Evolutionary conservation across 2,329 filamentous ascomycete species (phyloP).

Genomic region (Paecilomyces sp.): DNA sequence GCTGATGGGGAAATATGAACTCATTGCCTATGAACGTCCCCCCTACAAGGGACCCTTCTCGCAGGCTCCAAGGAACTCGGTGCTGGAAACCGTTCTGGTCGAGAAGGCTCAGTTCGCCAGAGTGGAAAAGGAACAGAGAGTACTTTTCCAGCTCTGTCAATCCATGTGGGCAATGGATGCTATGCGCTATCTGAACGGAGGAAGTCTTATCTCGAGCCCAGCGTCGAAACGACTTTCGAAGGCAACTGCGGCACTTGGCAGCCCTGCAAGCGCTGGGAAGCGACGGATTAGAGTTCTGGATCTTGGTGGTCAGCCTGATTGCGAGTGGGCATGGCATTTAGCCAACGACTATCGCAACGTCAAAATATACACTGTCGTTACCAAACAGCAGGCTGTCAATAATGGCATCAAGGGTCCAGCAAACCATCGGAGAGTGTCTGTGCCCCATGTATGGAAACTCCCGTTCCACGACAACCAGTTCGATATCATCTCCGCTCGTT

Average conservation of each 20-base stretch:
- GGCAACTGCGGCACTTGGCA: conserved; percentile 14
- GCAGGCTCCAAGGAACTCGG: conserved; percentile 64
- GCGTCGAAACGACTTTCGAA: conserved; percentile 33
- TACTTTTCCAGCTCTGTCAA: conserved; percentile 60
- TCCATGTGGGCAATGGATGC: conserved; percentile 58
- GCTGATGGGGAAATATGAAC: conserved; percentile 76
- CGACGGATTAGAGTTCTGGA: conserved; percentile 67
- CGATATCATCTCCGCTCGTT: conserved; percentile 83
- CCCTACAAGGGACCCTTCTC: conserved; percentile 63
- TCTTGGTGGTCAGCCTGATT: conserved; percentile 73
- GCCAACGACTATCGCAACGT: conserved; percentile 78
- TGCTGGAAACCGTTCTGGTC: conserved; percentile 54
- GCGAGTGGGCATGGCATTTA: conserved; percentile 94
- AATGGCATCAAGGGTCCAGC: conserved; percentile 71
- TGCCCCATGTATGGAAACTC: conserved; percentile 68
- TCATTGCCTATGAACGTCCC: conserved; percentile 63
- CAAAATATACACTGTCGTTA: conserved; percentile 82
- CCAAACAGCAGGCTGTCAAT: conserved; percentile 65
- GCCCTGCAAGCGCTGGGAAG: conserved; percentile 21
- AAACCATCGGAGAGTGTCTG: conserved; percentile 79
- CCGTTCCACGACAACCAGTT: conserved; percentile 84
- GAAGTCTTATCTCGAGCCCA: conserved; percentile 51
- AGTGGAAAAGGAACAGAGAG: conserved; percentile 71
- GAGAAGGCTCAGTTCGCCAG: conserved; percentile 31
- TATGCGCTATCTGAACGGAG: conserved; percentile 53